Percentiles rank a stretch among this genome's conserved stretches.
Evolutionary conservation across 805 yeast species (phyloP).

Genomic region (Lachancea cidri): DNA sequence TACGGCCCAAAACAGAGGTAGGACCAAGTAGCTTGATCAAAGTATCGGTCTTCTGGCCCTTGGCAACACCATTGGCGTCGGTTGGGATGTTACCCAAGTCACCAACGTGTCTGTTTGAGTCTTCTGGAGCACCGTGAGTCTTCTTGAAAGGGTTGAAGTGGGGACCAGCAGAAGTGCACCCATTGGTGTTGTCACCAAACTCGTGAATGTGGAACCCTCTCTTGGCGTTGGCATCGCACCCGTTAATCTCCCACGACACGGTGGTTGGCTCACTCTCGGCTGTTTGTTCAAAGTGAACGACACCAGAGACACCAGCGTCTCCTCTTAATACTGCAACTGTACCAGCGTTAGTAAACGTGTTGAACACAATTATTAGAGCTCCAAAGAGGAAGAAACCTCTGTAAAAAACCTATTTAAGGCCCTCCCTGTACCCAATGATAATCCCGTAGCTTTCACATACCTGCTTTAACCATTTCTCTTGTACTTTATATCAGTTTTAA

Average conservation of each 20-base stretch:
- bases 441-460: too few relatives aligned
- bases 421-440: too few relatives aligned
- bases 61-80: constrained; percentile 83
- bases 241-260: constrained; percentile 80
- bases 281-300: constrained; percentile 80
- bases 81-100: constrained; percentile 94
- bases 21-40: constrained; percentile 80
- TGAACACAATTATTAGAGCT: not conserved
- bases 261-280: constrained; percentile 79
- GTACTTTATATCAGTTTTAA: not conserved
- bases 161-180: constrained; percentile 98
- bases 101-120: constrained; percentile 47
- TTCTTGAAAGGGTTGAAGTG: constrained; percentile 90
- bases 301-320: constrained; percentile 83
- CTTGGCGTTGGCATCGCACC: constrained; percentile 80
- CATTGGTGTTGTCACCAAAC: constrained; percentile 95
- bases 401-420: too few relatives aligned
- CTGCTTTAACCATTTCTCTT: constrained; percentile 32
- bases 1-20: constrained; percentile 87
- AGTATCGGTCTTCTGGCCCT: constrained; percentile 77
- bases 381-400: not conserved
- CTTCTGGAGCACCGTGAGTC: constrained; percentile 90
- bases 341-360: constrained; percentile 2
- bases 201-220: constrained; percentile 98
- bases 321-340: constrained; percentile 94